Percentiles rank a stretch among this genome's conserved stretches.
Conservation (phyloP, 2,329 filamentous ascomycete genomes). For the Diplodia sapinea region DNA sequence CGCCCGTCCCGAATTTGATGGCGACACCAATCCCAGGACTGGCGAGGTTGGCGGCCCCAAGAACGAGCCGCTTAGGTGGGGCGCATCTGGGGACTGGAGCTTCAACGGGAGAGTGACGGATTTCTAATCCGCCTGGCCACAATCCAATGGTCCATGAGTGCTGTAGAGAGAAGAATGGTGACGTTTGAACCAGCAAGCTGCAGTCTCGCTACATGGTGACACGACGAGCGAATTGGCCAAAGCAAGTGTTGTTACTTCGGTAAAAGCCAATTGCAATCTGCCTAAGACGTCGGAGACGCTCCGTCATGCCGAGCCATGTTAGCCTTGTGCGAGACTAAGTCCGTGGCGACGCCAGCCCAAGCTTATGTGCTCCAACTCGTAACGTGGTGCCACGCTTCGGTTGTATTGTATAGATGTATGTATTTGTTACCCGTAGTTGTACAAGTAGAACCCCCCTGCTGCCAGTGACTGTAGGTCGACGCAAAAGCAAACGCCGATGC, state of each 20-base stretch:
- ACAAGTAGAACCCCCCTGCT: neutral
- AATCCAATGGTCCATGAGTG: neutral
- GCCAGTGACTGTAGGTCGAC: conserved; percentile 1
- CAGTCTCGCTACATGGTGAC: neutral
- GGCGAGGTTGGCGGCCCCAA: conserved; percentile 96
- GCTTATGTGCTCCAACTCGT: neutral
- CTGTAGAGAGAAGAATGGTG: neutral
- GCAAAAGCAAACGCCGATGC: neutral
- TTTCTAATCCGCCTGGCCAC: conserved; percentile 58
- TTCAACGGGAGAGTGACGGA: conserved; percentile 96
- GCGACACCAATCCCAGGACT: conserved; percentile 89
- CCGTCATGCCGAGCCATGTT: neutral
- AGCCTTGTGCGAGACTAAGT: neutral
- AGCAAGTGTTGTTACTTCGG: neutral
- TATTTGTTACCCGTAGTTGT: conserved; percentile 19
- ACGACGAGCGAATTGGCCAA: neutral
- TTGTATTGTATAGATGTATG: neutral
- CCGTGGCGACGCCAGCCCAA: neutral
- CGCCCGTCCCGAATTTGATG: conserved; percentile 88
- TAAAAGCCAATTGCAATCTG: neutral
- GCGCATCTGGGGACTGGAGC: conserved; percentile 78
- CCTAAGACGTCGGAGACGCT: neutral
- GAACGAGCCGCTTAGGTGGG: conserved; percentile 94
- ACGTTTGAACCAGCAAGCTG: neutral
- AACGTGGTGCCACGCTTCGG: neutral